Evolutionary conservation across 2,329 filamentous ascomycete genomes (phyloP).

Genomic region (Sordariomycetes sp.): DNA sequence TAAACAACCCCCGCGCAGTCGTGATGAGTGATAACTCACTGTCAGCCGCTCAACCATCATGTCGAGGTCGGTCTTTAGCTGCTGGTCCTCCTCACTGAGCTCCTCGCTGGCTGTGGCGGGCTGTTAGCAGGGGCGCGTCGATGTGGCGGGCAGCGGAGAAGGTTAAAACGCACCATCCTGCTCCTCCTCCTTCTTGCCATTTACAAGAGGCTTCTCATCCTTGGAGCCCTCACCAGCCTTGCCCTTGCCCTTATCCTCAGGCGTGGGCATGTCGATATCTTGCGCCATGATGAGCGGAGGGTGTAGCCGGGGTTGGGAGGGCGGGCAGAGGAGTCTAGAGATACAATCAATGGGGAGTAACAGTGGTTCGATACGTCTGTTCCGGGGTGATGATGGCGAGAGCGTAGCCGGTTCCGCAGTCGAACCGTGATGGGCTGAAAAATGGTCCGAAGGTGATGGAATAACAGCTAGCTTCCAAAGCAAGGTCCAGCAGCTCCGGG

Average conservation of each 20-base stretch:
- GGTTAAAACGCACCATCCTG: constrained; percentile 33
- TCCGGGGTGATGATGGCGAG: neutral
- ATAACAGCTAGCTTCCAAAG: constrained; percentile 6
- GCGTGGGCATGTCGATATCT: constrained; percentile 75
- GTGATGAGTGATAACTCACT: constrained; percentile 35
- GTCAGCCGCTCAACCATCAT: constrained; percentile 95
- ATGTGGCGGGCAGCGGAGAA: constrained; percentile 12
- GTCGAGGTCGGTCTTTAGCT: constrained; percentile 94
- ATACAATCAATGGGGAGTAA: neutral
- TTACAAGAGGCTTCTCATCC: constrained; percentile 57
- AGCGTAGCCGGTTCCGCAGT: neutral
- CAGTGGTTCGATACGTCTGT: neutral
- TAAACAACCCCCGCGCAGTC: constrained; percentile 8
- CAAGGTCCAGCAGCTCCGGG: constrained; percentile 6
- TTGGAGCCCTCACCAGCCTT: constrained; percentile 69
- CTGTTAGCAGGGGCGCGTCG: neutral
- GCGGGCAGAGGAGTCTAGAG: neutral
- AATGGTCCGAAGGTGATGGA: constrained; percentile 2
- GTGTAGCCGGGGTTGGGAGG: constrained; percentile 5
- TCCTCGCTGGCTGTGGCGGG: constrained; percentile 53
- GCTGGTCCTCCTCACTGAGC: constrained; percentile 94
- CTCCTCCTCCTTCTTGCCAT: constrained; percentile 71
- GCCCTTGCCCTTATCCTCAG: constrained; percentile 90
- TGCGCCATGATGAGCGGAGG: constrained; percentile 67
- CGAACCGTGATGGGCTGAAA: neutral